Evolutionary conservation across 257 asterid species (phyloP).

Genomic region (Fraxinus quadrangulata): DNA sequence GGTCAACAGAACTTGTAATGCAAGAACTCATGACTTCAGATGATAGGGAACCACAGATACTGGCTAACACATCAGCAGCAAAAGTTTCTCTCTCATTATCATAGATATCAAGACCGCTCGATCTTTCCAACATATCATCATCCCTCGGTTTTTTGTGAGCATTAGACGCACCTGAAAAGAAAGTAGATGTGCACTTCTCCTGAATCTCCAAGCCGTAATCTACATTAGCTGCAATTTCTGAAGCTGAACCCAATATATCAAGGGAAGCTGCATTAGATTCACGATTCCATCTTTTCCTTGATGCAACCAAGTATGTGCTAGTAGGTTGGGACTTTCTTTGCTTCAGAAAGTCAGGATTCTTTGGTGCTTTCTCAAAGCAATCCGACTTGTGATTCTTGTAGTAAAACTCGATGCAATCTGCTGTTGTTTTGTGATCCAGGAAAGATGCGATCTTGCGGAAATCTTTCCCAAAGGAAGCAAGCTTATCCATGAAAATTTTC

Average conservation of each 20-base stretch:
- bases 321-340: constrained; percentile 54
- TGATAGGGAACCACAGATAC: constrained; percentile 91
- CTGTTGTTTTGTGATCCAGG: constrained; percentile 71
- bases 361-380: constrained; percentile 66
- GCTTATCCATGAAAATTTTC: constrained; percentile 77
- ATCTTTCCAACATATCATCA: constrained; percentile 44
- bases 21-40: constrained; percentile 98
- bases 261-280: constrained; percentile 79
- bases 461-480: constrained; percentile 69
- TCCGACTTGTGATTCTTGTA: constrained; percentile 94
- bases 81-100: constrained; percentile 68
- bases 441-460: constrained; percentile 77
- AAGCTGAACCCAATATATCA: constrained; percentile 81
- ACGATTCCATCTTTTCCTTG: constrained; percentile 78
- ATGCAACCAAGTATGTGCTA: constrained; percentile 64
- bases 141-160: constrained; percentile 43
- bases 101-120: constrained; percentile 53
- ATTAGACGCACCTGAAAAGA: constrained; percentile 41
- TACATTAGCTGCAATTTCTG: constrained; percentile 66
- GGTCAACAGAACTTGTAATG: constrained; percentile 83
- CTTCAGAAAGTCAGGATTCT: constrained; percentile 52
- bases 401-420: constrained; percentile 94
- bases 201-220: constrained; percentile 48
- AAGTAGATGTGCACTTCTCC: constrained; percentile 48
- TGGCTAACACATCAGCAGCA: constrained; percentile 97